Evolutionary conservation across 768 basidiomycete genomes (phyloP), one percentile per base, ranked within the genome.

Genomic region (Rhizopogon rudus): DNA sequence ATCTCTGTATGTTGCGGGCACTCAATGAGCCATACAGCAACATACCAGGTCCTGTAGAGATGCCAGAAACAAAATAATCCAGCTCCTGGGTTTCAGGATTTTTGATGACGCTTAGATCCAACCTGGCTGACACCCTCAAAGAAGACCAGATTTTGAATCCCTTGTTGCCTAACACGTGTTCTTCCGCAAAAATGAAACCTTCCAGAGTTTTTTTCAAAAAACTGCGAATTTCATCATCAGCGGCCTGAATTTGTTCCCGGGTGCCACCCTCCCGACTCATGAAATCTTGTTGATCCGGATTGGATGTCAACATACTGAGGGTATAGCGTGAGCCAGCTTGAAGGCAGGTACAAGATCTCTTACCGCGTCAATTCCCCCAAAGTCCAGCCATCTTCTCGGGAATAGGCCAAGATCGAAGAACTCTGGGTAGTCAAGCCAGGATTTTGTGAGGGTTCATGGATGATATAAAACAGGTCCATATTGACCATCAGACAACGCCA

Each of bases 121-220:
- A 4, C 44, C 16, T 9, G 28, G 44, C 44, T 0, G 28, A 44
- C 9, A 44, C 44, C 13, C 44, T 44, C 44, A 44, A 44, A 10
- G 44, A 44, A 5, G 28, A 44, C 5, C 5, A 2, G 28, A 28
- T 29, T n/a, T 28, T 44, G 0, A 5, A n/a, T 8, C 25, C 8
- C 5, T 0, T 2, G 0, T 14, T 14, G 5, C 1, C 0, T 1
- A 44, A 44, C 16, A 2, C 5, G 13, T 13, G 2, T 44, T 44
- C 44, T 44, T 44, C 28, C n/a, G 28, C 44, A 1, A 0, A 0
- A n/a, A 44, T 29, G 16, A 10, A n/a, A 13, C 1, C 4, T 0
- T 5, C 8, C 8, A 44, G 28, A 1, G 28, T 44, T 6, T 9
- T 0, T n/a, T 9, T 5, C 44, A 44, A 29, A 22, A 44, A 44